Evolutionary conservation across 371 early-diverging fungal genomes (phyloP).

Genomic region (Rhizopus delemar): DNA sequence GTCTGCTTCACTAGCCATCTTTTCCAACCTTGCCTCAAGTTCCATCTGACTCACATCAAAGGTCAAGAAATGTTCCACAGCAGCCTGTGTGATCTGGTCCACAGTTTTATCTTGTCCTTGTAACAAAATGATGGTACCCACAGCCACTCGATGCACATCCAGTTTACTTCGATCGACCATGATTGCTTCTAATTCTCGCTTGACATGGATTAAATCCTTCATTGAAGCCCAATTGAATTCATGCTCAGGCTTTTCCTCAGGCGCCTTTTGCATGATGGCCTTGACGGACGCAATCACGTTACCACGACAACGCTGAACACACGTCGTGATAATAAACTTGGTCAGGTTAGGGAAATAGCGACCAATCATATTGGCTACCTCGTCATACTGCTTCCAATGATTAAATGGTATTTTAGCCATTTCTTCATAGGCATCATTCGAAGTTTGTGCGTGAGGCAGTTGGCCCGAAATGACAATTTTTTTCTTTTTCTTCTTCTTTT

Average conservation of each 20-base stretch:
- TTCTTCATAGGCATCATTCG: slow-evolving; percentile 1
- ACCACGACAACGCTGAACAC: slow-evolving; percentile 26
- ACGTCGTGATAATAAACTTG: slow-evolving; percentile 9
- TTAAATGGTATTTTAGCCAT: slow-evolving; percentile 36
- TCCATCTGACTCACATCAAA: slow-evolving; percentile 37
- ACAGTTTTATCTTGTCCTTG: slow-evolving; percentile 14
- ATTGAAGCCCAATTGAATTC: slow-evolving; percentile 21
- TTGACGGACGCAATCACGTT: slow-evolving; percentile 26
- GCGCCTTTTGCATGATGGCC: slow-evolving; percentile 22
- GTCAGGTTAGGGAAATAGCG: slow-evolving; percentile 17
- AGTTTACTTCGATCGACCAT: slow-evolving; percentile 44
- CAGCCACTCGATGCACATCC: slow-evolving; percentile 43
- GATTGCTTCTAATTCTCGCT: slow-evolving; percentile 39
- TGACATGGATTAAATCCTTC: slow-evolving; percentile 23
- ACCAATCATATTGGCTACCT: background rate
- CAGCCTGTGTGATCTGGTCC: slow-evolving; percentile 38
- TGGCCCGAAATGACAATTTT: slow-evolving; percentile 18
- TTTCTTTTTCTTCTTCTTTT: slow-evolving; percentile 3
- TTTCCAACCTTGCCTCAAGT: slow-evolving; percentile 34
- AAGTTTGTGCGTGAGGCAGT: slow-evolving; percentile 10
- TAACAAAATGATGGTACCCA: slow-evolving; percentile 40
- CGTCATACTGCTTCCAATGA: slow-evolving; percentile 45
- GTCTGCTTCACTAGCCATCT: slow-evolving; percentile 29
- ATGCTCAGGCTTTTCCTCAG: slow-evolving; percentile 23
- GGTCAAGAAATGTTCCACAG: slow-evolving; percentile 48